phyloP scores from a whole-genome alignment of 1,284 basidiomycete genomes.

The Sanghuangporus weigelae region DNA sequence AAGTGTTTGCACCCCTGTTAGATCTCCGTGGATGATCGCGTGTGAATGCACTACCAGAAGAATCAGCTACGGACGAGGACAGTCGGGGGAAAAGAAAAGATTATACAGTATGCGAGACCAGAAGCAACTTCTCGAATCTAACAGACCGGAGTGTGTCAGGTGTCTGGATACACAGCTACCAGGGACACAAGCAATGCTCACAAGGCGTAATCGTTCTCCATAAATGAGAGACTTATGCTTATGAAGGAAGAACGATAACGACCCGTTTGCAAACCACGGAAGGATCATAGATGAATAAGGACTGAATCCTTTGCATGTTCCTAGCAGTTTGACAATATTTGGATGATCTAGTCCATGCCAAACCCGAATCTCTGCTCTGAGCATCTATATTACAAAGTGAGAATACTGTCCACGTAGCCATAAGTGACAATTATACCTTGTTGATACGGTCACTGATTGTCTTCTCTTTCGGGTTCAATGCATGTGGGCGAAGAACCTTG shows the following conservation, averaged over 20 bases:
- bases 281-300: slow-evolving; percentile 15
- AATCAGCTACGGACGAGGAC: neutral
- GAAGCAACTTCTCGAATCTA: slow-evolving; percentile 12
- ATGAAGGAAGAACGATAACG: slow-evolving; percentile 6
- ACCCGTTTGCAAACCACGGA: slow-evolving; percentile 15
- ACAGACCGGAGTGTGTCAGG: neutral
- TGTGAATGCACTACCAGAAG: slow-evolving; percentile 9
- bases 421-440: neutral
- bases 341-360: slow-evolving; percentile 14
- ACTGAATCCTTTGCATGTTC: slow-evolving; percentile 13
- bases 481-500: slow-evolving; percentile 12
- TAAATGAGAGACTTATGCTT: slow-evolving; percentile 17
- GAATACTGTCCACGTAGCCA: too few relatives aligned
- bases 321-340: slow-evolving; percentile 14
- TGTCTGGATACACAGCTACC: neutral
- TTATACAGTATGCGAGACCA: slow-evolving; percentile 8
- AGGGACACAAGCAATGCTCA: neutral
- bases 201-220: slow-evolving; percentile 10
- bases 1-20: slow-evolving; percentile 8
- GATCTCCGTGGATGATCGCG: slow-evolving; percentile 16
- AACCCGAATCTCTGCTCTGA: slow-evolving; percentile 12
- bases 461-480: neutral
- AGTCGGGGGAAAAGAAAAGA: neutral
- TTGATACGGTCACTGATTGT: slow-evolving; percentile 9
- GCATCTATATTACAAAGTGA: neutral